Evolutionary conservation across 2,329 filamentous ascomycete species (phyloP).

Genomic region (Trichophyton rubrum): DNA sequence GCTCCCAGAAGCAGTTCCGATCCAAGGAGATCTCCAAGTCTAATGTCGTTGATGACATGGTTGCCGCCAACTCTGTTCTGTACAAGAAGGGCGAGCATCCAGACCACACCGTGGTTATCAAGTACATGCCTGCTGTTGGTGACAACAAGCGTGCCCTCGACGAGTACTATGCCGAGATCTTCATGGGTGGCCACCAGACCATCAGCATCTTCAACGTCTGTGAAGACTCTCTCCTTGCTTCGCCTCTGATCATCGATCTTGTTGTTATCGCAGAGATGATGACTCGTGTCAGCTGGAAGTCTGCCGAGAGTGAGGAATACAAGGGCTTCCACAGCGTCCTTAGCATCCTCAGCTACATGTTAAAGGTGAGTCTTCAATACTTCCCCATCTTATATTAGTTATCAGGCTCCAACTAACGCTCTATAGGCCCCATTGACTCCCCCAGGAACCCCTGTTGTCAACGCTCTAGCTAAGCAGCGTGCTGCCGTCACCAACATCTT

Average conservation of each 20-base stretch:
- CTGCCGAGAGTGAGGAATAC: conserved; percentile 54
- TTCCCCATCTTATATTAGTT: not conserved
- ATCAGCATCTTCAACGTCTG: conserved; percentile 98
- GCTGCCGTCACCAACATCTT: conserved; percentile 94
- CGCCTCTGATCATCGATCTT: conserved; percentile 92
- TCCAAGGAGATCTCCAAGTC: conserved; percentile 99
- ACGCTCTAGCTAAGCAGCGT: conserved; percentile 90
- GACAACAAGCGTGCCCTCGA: conserved; percentile 98
- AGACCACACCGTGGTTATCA: conserved; percentile 98
- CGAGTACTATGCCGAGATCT: conserved; percentile 99
- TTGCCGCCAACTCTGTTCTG: conserved; percentile 81
- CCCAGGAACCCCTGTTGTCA: conserved; percentile 88
- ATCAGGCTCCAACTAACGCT: conserved; percentile 8
- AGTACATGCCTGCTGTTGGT: conserved; percentile 98
- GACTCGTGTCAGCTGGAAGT: conserved; percentile 92
- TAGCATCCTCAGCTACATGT: conserved; percentile 97
- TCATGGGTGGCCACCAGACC: conserved; percentile 95
- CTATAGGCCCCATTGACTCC: conserved; percentile 76
- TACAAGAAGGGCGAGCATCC: conserved; percentile 91
- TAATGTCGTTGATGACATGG: conserved; percentile 99
- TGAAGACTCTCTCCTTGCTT: conserved; percentile 92
- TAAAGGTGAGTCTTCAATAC: conserved; percentile 43
- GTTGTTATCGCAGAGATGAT: conserved; percentile 92
- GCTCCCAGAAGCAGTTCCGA: conserved; percentile 94
- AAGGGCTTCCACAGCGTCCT: conserved; percentile 95